Percentiles rank a stretch among this genome's conserved stretches.
Conservation (phyloP, 1,284 basidiomycete species). For the Bondarzewia mesenterica region DNA sequence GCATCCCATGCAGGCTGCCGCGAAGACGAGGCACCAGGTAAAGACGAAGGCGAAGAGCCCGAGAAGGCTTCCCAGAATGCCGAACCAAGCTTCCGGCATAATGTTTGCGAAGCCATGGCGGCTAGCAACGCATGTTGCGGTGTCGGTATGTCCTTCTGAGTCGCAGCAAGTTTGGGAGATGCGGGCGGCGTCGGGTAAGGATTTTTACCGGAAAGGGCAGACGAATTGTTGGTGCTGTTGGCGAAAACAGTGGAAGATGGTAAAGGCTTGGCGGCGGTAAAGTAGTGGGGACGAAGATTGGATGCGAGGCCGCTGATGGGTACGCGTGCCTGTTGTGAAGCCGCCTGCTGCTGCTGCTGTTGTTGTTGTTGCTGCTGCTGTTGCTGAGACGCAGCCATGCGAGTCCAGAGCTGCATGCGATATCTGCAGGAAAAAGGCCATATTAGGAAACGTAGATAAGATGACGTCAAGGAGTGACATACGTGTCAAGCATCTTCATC, state of each 20-base stretch:
- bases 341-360: conserved; percentile 11
- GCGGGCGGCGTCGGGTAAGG: conserved; percentile 13
- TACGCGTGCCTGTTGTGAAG: conserved; percentile 10
- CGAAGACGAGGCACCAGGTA: conserved; percentile 10
- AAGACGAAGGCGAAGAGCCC: conserved; percentile 26
- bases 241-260: neutral
- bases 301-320: conserved; percentile 40
- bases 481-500: conserved; percentile 76
- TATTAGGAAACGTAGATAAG: neutral
- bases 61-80: conserved; percentile 82
- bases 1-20: conserved; percentile 45
- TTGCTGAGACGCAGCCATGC: conserved; percentile 52
- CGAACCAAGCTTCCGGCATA: conserved; percentile 53
- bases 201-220: conserved; percentile 46
- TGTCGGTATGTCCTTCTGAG: conserved; percentile 15
- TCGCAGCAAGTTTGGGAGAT: conserved; percentile 8
- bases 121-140: conserved; percentile 48
- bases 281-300: conserved; percentile 49
- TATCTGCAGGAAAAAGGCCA: conserved; percentile 29
- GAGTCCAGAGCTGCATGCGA: conserved; percentile 83
- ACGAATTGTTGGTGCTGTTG: conserved; percentile 21
- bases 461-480: conserved; percentile 24
- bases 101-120: conserved; percentile 61
- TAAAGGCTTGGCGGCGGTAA: conserved; percentile 22
- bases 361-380: conserved; percentile 20